phyloP scores from a whole-genome alignment of 495 filamentous ascomycete genomes.

The Annulohypoxylon moriforme region DNA sequence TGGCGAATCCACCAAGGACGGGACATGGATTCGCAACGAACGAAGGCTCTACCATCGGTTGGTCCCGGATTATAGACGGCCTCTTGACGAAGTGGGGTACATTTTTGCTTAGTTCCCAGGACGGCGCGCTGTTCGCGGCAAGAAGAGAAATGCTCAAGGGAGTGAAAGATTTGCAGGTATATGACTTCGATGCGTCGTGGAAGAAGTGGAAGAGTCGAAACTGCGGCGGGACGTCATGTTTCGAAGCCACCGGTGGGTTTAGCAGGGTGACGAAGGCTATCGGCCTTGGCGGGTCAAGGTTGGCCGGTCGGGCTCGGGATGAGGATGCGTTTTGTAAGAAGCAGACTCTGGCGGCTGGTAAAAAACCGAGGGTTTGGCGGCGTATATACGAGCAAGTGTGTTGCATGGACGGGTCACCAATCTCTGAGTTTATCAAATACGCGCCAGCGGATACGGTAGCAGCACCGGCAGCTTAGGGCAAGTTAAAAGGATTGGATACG shows the following conservation, averaged over 20 bases:
- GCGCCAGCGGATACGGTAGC: background rate
- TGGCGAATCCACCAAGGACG: background rate
- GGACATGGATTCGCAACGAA: background rate
- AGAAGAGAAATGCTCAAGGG: slow-evolving; percentile 11
- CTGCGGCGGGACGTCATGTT: slow-evolving; percentile 39
- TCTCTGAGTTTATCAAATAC: slow-evolving; percentile 6
- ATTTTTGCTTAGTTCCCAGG: background rate
- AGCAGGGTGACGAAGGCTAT: background rate
- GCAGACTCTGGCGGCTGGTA: background rate
- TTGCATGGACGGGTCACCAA: background rate
- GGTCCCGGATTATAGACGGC: background rate
- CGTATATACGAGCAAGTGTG: slow-evolving; percentile 33
- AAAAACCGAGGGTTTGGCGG: slow-evolving; percentile 2
- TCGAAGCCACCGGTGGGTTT: background rate
- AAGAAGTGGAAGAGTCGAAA: slow-evolving; percentile 33
- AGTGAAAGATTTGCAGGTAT: background rate
- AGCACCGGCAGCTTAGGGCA: background rate
- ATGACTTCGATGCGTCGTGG: slow-evolving; percentile 23
- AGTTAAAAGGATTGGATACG: background rate
- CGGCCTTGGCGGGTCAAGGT: background rate
- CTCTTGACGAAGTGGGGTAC: slow-evolving; percentile 10
- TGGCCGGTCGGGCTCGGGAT: slow-evolving; percentile 12
- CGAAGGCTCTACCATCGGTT: background rate
- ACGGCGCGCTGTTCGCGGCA: slow-evolving; percentile 12
- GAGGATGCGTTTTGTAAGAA: slow-evolving; percentile 9